phyloP scores from a whole-genome alignment of 2,329 filamentous ascomycete genomes.

The Xylaria sp. region DNA sequence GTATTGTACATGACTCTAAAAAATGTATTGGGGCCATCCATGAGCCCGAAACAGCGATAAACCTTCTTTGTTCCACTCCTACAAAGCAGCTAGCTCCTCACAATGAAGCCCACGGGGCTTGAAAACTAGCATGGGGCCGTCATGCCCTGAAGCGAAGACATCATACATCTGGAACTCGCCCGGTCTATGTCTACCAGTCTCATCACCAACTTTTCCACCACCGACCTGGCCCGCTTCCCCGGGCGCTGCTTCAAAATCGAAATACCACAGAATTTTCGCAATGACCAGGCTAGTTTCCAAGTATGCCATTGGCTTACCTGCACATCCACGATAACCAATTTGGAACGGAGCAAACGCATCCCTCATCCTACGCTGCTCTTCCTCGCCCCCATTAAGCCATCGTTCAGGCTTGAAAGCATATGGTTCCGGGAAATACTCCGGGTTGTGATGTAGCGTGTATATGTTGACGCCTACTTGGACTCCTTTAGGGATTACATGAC shows the following conservation, averaged over 20 bases:
- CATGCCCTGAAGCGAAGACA: conserved; percentile 33
- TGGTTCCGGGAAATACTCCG: conserved; percentile 37
- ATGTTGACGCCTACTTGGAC: conserved; percentile 37
- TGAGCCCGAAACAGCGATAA: not conserved
- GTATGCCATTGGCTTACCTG: conserved; percentile 39
- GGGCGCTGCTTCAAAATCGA: conserved; percentile 34
- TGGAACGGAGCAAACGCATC: conserved; percentile 36
- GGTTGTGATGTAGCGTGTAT: conserved; percentile 36
- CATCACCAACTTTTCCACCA: conserved; percentile 27
- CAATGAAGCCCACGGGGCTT: conserved; percentile 25
- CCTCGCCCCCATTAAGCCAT: conserved; percentile 32
- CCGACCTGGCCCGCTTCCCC: conserved; percentile 35
- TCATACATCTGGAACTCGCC: conserved; percentile 38
- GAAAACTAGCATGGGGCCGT: conserved; percentile 36
- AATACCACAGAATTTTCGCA: conserved; percentile 37
- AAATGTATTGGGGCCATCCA: too few species aligned
- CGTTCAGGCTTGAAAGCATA: conserved; percentile 37
- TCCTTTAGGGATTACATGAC: conserved; percentile 36
- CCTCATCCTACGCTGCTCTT: conserved; percentile 22
- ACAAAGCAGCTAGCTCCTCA: conserved; percentile 10
- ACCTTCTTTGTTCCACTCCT: not conserved
- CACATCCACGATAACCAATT: conserved; percentile 36
- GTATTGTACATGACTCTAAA: too few species aligned
- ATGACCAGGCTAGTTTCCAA: conserved; percentile 36
- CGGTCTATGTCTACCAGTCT: conserved; percentile 27